Evolutionary conservation across 116 monocot species (phyloP), one percentile per base, ranked within the genome.

Genomic region (Dioscorea cayenensis): DNA sequence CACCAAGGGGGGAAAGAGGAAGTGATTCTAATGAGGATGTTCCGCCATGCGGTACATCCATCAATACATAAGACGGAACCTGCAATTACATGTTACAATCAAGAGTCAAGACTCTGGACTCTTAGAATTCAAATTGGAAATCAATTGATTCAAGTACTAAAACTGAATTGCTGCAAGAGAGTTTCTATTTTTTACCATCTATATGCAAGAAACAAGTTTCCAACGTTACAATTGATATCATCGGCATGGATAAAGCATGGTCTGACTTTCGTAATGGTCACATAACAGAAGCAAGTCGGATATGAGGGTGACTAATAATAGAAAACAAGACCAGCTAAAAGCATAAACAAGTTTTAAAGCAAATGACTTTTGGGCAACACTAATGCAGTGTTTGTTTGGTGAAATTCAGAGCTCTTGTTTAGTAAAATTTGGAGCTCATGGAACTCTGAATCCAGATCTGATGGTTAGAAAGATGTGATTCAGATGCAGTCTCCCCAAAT

Each of bases 31-130:
- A 20, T n/a, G 84, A 76, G 50, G 85, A 73, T 63, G 77, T 65
- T 60, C 70, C 69, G 8, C 77, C 81, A 62, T 43, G 67, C 16
- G 85, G 88, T 65, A 90, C 82, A 71, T 82, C 86, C 94, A 94
- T 94, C 67, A 94, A 77, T 29, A 71, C 86, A 75, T 90, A 80
- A 12, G 94, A 94, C 51, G 90, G 82, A 49, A 78, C 83, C 94
- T 94, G 51, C 23, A 55, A 16, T 55, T n/a, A 55, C 17, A 18
- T 55, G 55, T 55, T 55, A n/a, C 14, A 55, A 16, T n/a, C 55
- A 18, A 11, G 17, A 55, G 2, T n/a, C 55, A 18, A 11, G 17
- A 55, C 12, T 55, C 19, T 5, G 0, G 55, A 55, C 14, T 51
- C 51, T 51, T 51, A 51, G 51, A 11, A 51, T 19, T 55, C 16